Evolutionary conservation across 192 early-diverging fungal species (phyloP).

Genomic region (Entophlyctis luteolus): DNA sequence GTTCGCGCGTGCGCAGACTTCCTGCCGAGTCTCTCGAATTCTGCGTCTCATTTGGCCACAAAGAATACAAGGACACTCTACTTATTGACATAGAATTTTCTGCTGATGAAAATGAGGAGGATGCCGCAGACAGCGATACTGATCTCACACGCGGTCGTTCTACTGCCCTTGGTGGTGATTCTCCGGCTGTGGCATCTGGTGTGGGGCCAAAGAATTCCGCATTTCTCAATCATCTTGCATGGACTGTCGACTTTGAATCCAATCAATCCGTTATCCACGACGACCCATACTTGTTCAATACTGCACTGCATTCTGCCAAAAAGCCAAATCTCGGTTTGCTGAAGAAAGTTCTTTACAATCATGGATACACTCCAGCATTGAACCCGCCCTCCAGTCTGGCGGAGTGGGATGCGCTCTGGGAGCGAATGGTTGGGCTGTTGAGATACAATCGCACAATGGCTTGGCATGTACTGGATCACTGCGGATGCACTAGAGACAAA

Average conservation of each 20-base stretch:
- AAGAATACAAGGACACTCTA: too few relatives aligned
- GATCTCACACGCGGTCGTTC: conserved; percentile 4
- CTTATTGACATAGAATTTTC: too few relatives aligned
- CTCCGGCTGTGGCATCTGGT: background rate
- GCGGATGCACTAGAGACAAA: background rate
- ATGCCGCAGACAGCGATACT: background rate
- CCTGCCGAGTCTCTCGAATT: too few relatives aligned
- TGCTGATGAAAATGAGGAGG: too few relatives aligned
- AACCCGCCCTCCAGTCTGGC: background rate
- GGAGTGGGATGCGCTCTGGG: too few relatives aligned
- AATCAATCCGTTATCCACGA: too few relatives aligned
- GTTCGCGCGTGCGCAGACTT: too few relatives aligned
- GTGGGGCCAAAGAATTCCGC: background rate
- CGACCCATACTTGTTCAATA: too few relatives aligned
- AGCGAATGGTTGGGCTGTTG: too few relatives aligned
- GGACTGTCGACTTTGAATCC: background rate
- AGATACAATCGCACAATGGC: background rate
- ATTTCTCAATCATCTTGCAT: too few relatives aligned
- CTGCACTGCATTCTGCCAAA: too few relatives aligned
- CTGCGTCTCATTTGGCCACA: too few relatives aligned
- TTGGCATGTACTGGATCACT: background rate
- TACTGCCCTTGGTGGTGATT: conserved; percentile 8
- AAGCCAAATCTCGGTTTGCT: background rate
- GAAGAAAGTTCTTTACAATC: conserved; percentile 1
- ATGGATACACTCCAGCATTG: conserved; percentile 9